Conservation (phyloP, 495 filamentous ascomycete genomes). For the Neurospora africana region DNA sequence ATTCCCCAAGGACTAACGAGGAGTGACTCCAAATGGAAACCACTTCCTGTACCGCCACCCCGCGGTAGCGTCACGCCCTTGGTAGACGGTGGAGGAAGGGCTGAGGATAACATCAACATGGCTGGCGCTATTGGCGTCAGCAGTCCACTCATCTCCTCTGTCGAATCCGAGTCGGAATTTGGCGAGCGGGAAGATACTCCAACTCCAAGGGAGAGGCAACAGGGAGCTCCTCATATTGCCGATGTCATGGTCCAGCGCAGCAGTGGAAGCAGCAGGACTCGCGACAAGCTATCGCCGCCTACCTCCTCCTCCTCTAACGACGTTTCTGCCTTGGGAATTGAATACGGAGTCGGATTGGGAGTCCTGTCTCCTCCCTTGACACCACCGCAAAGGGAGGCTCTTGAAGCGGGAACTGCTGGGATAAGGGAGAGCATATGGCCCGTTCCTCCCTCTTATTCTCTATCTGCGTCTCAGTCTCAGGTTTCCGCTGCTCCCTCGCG, state of each 20-base stretch:
- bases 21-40: constrained; percentile 16
- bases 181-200: background rate
- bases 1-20: background rate
- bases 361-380: background rate
- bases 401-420: background rate
- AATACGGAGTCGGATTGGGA: background rate
- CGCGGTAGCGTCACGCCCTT: background rate
- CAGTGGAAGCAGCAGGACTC: background rate
- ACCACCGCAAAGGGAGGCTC: background rate
- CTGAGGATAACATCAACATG: background rate
- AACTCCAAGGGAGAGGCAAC: background rate
- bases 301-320: background rate
- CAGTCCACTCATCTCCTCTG: background rate
- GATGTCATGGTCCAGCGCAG: background rate
- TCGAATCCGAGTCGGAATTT: background rate
- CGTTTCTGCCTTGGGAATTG: background rate
- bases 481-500: background rate
- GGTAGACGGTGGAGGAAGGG: background rate
- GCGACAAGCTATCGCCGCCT: background rate
- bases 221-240: background rate
- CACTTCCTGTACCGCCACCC: constrained; percentile 10
- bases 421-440: background rate
- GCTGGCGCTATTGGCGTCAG: background rate
- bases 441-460: background rate
- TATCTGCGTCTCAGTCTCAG: background rate